Base-by-base conservation (phyloP, 1,284 basidiomycete genomes). In the Ganoderma lucidum region DNA sequence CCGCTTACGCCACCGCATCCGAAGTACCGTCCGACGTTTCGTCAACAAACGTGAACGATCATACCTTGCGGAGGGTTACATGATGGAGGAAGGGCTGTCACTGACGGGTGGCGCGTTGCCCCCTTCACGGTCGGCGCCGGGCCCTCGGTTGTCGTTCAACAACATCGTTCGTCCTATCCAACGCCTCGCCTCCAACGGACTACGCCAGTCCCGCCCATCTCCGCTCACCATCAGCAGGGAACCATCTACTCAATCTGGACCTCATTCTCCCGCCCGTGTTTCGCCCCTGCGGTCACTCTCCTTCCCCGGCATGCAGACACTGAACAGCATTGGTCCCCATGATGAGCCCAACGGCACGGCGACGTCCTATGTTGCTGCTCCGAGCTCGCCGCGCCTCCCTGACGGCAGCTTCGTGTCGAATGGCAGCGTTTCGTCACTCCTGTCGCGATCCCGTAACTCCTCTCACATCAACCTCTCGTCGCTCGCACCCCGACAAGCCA, bases 381-480 rank as follows among this genome's bases (percentile, higher is more conserved):
- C 79, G 56, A 77, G 78, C 48, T 80, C 79, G 17, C 79, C 79
- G 30, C 78, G 78, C 45, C 75, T 78, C 44, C 73, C 75, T 37
- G 76, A 77, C 69, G 78, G 75, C 63, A 78, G 77, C 74, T 73
- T 76, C 56, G 74, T 76, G 41, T 76, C 78, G 8, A 78, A 78
- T 60, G 79, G 79, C 64, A 78, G 76, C 68, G 70, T 80, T 14
- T 76, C 78, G 64, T 79, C 79, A 32, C 74, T 81, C 23, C 77
- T 87, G 64, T 81, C 81, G 56, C 86, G 90, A 35, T 92, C 91
- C 71, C 82, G 88, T 71, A 92, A 91, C 71, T 84, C 84, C 8
- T 92, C 90, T 1, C 86, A 90, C 76, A 84, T 89, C 78, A 92
- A 86, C 75, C 76, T 92, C 39, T 83, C 87, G 59, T 83, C 81